Conservation (phyloP, 345 rosid genomes). For the Euphorbia lathyris region DNA sequence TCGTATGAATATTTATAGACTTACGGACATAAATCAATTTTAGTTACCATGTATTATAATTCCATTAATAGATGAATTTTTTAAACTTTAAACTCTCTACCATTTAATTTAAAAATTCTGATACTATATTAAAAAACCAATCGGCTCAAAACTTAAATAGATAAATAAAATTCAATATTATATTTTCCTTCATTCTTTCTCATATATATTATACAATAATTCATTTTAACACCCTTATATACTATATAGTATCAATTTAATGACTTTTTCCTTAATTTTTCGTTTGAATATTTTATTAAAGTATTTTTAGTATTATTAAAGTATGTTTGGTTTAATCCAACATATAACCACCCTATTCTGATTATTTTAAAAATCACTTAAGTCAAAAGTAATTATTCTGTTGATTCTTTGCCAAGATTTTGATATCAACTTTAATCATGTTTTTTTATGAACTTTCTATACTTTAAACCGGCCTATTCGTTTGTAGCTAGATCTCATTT, state of each 20-base stretch:
- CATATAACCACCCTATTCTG: slow-evolving; percentile 1
- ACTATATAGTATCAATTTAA: background rate
- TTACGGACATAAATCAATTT: no score
- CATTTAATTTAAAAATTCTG: no score
- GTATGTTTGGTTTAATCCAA: slow-evolving; percentile 8
- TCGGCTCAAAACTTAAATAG: no score
- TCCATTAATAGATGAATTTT: no score
- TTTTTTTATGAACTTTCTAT: background rate
- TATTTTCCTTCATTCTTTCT: no score
- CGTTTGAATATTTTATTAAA: background rate
- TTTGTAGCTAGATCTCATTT: background rate
- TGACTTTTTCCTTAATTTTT: background rate
- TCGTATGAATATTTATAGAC: no score
- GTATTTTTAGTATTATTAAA: background rate
- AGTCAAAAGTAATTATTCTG: slow-evolving; percentile 7
- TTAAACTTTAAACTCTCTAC: no score
- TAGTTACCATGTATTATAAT: no score
- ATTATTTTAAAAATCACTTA: background rate
- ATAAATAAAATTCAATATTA: no score
- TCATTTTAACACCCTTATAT: no score
- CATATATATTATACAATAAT: no score
- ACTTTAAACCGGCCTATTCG: background rate
- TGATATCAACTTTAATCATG: slow-evolving; percentile 2
- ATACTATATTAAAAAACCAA: no score
- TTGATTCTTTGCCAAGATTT: background rate